These are phyloP conservation scores for Calonectria hongkongensis DNA, from an alignment of 2,329 filamentous ascomycete genomes.

Conservation along the genomic window DNA sequence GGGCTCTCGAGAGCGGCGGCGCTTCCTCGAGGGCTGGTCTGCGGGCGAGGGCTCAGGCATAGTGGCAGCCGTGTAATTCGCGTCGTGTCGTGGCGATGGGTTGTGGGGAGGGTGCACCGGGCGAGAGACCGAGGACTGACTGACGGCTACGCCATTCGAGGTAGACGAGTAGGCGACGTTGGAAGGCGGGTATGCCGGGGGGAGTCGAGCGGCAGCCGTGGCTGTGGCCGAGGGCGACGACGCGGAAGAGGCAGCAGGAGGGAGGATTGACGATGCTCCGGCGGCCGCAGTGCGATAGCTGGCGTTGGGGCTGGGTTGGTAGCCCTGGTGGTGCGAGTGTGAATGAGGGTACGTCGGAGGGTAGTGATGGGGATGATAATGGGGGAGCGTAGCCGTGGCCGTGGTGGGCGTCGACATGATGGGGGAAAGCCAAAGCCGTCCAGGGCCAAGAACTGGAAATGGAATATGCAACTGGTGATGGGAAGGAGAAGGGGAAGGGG, in stretches of 20 bases:
- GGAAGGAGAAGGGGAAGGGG: slow-evolving; percentile 36
- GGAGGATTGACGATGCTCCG: slow-evolving; percentile 53
- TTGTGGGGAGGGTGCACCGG: slow-evolving; percentile 57
- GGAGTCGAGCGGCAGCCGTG: slow-evolving; percentile 45
- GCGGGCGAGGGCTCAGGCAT: slow-evolving; percentile 58
- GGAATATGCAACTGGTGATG: slow-evolving; percentile 32
- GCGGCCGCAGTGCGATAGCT: slow-evolving; percentile 57
- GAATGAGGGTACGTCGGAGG: slow-evolving; percentile 71
- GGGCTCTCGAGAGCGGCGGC: slow-evolving; percentile 77
- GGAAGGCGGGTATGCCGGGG: slow-evolving; percentile 56
- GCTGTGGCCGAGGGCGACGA: slow-evolving; percentile 52
- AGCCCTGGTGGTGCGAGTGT: slow-evolving; percentile 58
- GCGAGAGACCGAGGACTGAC: slow-evolving; percentile 56
- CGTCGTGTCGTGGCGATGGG: slow-evolving; percentile 53
- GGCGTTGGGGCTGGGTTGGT: slow-evolving; percentile 53
- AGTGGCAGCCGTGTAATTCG: slow-evolving; percentile 50
- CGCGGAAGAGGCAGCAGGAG: slow-evolving; percentile 56
- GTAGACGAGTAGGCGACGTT: slow-evolving; percentile 56
- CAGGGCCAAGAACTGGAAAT: slow-evolving; percentile 47
- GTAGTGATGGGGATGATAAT: slow-evolving; percentile 80
- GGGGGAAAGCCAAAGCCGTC: slow-evolving; percentile 51
- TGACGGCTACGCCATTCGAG: slow-evolving; percentile 58
- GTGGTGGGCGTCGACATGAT: slow-evolving; percentile 89
- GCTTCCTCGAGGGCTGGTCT: slow-evolving; percentile 66
- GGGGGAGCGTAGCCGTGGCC: slow-evolving; percentile 82